Percentiles rank a stretch among this genome's conserved stretches.
Conservation (phyloP, 2,329 filamentous ascomycete species). For the Lecanoromycetidae sp. region DNA sequence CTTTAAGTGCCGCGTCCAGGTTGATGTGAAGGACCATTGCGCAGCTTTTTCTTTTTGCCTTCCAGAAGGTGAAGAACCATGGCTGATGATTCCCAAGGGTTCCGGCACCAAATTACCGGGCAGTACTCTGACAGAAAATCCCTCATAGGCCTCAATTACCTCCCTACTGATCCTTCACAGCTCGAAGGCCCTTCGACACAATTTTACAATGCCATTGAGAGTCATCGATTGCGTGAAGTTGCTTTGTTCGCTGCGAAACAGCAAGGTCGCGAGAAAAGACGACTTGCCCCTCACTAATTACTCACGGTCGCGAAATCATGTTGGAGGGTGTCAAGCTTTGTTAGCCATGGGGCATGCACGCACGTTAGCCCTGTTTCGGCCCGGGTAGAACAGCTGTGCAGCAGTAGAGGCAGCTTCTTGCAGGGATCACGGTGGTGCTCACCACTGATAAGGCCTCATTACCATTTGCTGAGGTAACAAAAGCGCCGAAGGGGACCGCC, state of each 20-base stretch:
- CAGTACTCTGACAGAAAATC: no score
- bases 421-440: neutral
- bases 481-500: constrained; percentile 1
- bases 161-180: neutral
- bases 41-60: neutral
- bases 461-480: neutral
- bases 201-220: neutral
- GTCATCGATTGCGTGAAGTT: no score
- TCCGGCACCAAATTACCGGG: no score
- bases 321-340: constrained; percentile 3
- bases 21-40: neutral
- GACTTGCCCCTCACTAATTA: no score
- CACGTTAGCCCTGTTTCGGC: constrained; percentile 2
- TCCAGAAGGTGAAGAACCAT: no score
- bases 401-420: no score
- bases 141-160: constrained; percentile 5
- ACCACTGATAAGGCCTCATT: constrained; percentile 2
- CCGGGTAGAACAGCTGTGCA: no score
- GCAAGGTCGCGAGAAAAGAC: no score
- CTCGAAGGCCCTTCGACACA: neutral
- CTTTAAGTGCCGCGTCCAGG: neutral
- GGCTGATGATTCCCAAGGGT: no score
- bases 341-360: neutral
- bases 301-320: no score
- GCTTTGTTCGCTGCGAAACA: no score